Evolutionary conservation across 257 asterid genomes (phyloP).

Genomic region (Lavandula angustifolia): DNA sequence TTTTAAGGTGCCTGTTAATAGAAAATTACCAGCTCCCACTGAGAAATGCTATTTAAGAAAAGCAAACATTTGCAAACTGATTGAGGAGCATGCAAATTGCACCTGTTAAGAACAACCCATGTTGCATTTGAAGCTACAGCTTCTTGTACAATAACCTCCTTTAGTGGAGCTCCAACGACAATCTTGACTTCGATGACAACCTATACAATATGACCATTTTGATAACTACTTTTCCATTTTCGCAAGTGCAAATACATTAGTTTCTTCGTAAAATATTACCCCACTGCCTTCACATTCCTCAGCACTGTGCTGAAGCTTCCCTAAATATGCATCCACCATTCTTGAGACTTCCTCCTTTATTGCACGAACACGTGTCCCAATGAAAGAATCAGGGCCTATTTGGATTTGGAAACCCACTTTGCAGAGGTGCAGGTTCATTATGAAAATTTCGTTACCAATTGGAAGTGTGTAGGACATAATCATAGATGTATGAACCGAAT

Average conservation of each 20-base stretch:
- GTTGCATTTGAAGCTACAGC: constrained; percentile 52
- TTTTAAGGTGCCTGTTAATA: constrained; percentile 59
- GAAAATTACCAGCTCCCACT: constrained; percentile 24
- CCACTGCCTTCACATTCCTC: constrained; percentile 55
- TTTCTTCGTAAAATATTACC: constrained; percentile 41
- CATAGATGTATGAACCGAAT: background rate
- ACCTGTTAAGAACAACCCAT: constrained; percentile 78
- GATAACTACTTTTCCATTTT: constrained; percentile 3
- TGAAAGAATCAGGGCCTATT: constrained; percentile 47
- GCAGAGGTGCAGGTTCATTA: constrained; percentile 17
- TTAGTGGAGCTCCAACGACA: constrained; percentile 62
- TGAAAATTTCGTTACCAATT: background rate
- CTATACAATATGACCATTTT: constrained; percentile 34
- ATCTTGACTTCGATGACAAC: constrained; percentile 71
- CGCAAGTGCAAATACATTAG: too few relatives aligned
- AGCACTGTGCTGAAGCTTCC: constrained; percentile 53
- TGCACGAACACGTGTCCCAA: constrained; percentile 56
- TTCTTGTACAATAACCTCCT: constrained; percentile 64
- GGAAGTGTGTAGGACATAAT: background rate
- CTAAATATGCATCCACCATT: constrained; percentile 48
- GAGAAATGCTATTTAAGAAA: background rate
- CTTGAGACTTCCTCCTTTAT: constrained; percentile 57
- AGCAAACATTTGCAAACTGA: background rate
- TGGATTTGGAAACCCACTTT: constrained; percentile 82
- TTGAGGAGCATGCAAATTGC: background rate